Evolutionary conservation across 129 eudicot genomes (phyloP).

Genomic region (Saussurea involucrata): DNA sequence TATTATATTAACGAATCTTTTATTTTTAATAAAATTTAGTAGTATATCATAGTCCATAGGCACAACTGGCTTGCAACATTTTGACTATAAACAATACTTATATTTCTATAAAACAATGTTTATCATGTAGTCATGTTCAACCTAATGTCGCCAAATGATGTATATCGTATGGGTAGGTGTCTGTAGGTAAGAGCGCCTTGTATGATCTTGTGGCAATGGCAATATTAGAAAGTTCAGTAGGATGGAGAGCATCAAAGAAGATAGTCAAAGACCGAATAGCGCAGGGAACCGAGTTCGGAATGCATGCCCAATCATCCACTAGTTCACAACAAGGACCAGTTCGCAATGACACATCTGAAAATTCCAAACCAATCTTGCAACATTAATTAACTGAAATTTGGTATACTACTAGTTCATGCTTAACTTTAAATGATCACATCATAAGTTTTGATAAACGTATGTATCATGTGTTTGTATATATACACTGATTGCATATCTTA

Average conservation of each 20-base stretch:
- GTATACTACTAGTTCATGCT: too few species aligned
- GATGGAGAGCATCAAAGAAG: constrained; percentile 20
- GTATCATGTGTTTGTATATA: neutral
- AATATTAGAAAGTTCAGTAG: constrained; percentile 8
- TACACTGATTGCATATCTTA: neutral
- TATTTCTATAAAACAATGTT: neutral
- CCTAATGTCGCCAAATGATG: neutral
- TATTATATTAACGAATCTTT: too few species aligned
- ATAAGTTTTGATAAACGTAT: neutral
- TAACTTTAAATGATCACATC: neutral
- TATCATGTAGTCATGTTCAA: neutral
- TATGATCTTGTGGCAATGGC: constrained; percentile 24
- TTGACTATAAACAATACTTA: too few species aligned
- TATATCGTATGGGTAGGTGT: constrained; percentile 28
- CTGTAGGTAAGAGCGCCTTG: constrained; percentile 10
- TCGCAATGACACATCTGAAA: constrained; percentile 17
- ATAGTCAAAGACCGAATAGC: neutral
- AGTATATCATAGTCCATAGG: too few species aligned
- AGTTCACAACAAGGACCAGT: constrained; percentile 23
- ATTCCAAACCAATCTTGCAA: neutral
- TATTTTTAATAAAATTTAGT: too few species aligned
- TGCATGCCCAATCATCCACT: constrained; percentile 14
- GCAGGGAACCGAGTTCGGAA: constrained; percentile 13
- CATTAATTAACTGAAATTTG: neutral
- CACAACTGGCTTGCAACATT: too few species aligned